Evolutionary conservation across 495 filamentous ascomycete species (phyloP).

Genomic region (Sordaria brevicollis): DNA sequence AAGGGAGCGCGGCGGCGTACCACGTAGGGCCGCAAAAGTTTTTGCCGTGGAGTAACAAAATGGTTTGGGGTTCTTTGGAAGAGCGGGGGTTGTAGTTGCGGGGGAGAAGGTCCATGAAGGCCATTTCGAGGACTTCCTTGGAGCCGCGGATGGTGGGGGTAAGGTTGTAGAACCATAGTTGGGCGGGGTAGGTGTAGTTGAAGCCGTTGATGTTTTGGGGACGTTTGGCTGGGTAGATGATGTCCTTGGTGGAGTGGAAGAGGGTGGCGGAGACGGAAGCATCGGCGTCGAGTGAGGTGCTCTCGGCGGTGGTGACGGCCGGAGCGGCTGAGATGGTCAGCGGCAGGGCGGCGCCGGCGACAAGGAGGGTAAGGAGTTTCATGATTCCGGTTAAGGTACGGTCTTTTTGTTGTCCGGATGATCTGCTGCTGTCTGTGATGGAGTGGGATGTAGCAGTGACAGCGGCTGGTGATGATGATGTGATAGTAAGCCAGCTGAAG

Average conservation of each 20-base stretch:
- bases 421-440: background rate
- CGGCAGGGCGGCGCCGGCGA: background rate
- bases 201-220: conserved; percentile 27
- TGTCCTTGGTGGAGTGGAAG: conserved; percentile 11
- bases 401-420: background rate
- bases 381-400: background rate
- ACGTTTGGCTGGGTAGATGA: conserved; percentile 4
- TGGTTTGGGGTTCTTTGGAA: conserved; percentile 16
- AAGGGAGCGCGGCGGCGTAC: conserved; percentile 22
- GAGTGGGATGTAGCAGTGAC: background rate
- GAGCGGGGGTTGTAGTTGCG: conserved; percentile 10
- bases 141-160: conserved; percentile 19
- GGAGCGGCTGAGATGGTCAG: background rate
- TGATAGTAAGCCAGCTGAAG: background rate
- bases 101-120: conserved; percentile 32
- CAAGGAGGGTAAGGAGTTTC: background rate
- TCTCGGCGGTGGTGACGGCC: background rate
- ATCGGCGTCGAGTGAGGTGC: conserved; percentile 2
- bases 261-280: conserved; percentile 5
- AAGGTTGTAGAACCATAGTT: conserved; percentile 29
- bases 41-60: conserved; percentile 34
- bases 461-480: background rate
- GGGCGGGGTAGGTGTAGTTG: conserved; percentile 34
- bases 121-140: conserved; percentile 24
- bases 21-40: conserved; percentile 39